These are phyloP conservation scores for Cyclotella distinguenda DNA, from an alignment of 108 stramenopile species.

Conservation along the genomic window DNA sequence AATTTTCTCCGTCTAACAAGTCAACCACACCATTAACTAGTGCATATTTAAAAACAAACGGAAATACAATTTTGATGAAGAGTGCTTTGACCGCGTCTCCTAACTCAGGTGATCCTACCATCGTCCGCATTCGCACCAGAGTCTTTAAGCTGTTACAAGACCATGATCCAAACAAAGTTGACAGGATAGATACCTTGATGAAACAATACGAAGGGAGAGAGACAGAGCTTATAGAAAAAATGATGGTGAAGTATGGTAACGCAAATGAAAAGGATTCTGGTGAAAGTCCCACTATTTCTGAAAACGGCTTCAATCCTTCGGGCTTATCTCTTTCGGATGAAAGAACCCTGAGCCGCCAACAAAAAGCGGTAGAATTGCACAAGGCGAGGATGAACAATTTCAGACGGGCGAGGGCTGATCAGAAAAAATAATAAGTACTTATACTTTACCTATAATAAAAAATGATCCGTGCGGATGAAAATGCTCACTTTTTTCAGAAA, in stretches of 20 bases:
- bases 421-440: too few relatives aligned
- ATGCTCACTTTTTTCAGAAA: too few relatives aligned
- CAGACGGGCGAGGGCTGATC: too few relatives aligned
- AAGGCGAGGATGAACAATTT: slow-evolving; percentile 80
- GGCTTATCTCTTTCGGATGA: slow-evolving; percentile 10
- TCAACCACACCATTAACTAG: slow-evolving; percentile 7
- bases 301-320: slow-evolving; percentile 16
- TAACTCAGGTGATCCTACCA: slow-evolving; percentile 2
- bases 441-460: too few relatives aligned
- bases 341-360: slow-evolving; percentile 57
- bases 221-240: slow-evolving; percentile 75
- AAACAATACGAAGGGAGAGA: slow-evolving; percentile 89
- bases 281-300: slow-evolving; percentile 28
- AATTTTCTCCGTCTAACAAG: slow-evolving; percentile 5
- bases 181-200: slow-evolving; percentile 85
- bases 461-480: too few relatives aligned
- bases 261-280: slow-evolving; percentile 1
- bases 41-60: slow-evolving; percentile 16
- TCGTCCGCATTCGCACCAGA: slow-evolving; percentile 59
- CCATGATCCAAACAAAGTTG: slow-evolving; percentile 79
- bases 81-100: background rate
- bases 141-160: slow-evolving; percentile 76
- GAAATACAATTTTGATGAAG: slow-evolving; percentile 11
- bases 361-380: slow-evolving; percentile 73
- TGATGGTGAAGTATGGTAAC: slow-evolving; percentile 76